These are phyloP conservation scores for Rhododendron kiyosumense DNA, from an alignment of 148 eudicot species.

Conservation along the genomic window DNA sequence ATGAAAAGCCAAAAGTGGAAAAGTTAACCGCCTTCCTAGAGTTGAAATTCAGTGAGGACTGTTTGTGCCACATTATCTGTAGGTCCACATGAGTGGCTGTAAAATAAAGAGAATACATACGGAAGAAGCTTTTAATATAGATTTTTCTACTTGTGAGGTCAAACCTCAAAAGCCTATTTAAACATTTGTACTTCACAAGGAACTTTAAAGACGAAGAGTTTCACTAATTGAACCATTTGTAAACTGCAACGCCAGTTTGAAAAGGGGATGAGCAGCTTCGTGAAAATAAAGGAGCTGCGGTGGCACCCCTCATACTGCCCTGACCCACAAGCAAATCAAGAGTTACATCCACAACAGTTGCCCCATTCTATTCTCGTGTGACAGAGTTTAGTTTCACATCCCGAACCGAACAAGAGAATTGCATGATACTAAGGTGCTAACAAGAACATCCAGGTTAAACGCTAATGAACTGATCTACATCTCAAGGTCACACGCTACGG, in stretches of 20 bases:
- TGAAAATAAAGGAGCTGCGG: not conserved
- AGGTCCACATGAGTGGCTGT: not conserved
- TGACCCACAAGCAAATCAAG: not conserved
- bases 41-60: not conserved
- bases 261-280: not conserved
- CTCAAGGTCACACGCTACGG: not conserved
- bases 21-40: not conserved
- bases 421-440: not conserved
- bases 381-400: not conserved
- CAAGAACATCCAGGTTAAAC: not conserved
- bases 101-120: not conserved
- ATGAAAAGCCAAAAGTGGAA: not conserved
- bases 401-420: not conserved
- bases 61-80: not conserved
- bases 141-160: not conserved
- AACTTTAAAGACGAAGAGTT: not conserved
- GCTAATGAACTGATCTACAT: not conserved
- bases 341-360: not conserved
- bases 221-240: not conserved
- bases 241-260: not conserved
- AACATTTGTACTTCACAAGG: not conserved
- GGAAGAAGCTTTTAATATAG: not conserved
- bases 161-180: not conserved
- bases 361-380: not conserved
- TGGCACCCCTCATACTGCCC: not conserved